phyloP scores from a whole-genome alignment of 345 rosid genomes.

The Gossypium longicalyx region DNA sequence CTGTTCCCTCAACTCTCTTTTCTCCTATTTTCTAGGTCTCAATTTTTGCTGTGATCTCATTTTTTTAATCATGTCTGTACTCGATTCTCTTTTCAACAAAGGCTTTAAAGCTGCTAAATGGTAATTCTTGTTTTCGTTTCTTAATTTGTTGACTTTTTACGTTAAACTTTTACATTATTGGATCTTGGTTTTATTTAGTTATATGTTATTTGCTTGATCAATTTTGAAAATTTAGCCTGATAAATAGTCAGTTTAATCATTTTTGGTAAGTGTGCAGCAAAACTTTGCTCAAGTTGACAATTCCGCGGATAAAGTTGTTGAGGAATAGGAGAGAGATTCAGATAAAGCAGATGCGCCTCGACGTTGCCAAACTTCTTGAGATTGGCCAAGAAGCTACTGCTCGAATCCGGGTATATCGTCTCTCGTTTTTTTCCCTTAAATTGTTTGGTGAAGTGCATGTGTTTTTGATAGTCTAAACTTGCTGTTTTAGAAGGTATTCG shows the following conservation, averaged over 20 bases:
- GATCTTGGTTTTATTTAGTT: not conserved
- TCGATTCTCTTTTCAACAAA: constrained; percentile 86
- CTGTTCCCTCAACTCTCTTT: not conserved
- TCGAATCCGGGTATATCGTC: constrained; percentile 69
- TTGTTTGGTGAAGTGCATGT: not conserved
- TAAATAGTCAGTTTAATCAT: not conserved
- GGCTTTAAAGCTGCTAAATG: constrained; percentile 91
- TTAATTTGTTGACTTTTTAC: too few relatives aligned
- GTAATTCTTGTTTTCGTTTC: constrained; percentile 20
- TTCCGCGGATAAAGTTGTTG: constrained; percentile 79
- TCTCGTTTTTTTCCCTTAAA: not conserved
- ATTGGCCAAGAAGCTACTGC: constrained; percentile 99
- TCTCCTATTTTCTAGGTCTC: not conserved
- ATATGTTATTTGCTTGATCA: not conserved
- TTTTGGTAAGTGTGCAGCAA: constrained; percentile 51
- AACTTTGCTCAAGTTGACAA: constrained; percentile 73
- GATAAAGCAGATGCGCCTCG: constrained; percentile 86
- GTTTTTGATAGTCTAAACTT: not conserved
- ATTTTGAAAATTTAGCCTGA: not conserved
- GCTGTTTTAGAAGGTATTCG: not conserved
- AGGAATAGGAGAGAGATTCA: constrained; percentile 91
- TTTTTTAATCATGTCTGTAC: constrained; percentile 58
- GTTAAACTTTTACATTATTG: not conserved
- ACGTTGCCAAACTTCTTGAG: constrained; percentile 93
- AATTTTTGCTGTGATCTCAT: constrained; percentile 5